Conservation (phyloP, 2,329 filamentous ascomycete genomes). For the Truncatella angustata region DNA sequence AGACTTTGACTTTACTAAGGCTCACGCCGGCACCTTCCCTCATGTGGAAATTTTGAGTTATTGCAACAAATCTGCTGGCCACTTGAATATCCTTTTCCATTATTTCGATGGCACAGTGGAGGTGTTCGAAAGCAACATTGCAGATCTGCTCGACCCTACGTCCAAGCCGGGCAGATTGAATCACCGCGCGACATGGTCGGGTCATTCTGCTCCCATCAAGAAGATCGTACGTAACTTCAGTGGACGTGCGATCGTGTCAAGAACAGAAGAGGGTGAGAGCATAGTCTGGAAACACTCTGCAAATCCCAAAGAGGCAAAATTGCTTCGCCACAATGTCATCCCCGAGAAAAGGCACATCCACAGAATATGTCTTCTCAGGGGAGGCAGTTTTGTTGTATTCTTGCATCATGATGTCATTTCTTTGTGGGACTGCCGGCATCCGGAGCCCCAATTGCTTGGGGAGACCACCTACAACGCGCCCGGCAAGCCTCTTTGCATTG, state of each 20-base stretch:
- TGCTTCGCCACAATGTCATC: slow-evolving; percentile 68
- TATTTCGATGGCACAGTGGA: slow-evolving; percentile 83
- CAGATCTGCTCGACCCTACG: slow-evolving; percentile 75
- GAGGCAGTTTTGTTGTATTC: slow-evolving; percentile 79
- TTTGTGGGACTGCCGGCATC: slow-evolving; percentile 74
- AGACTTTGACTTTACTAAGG: slow-evolving; percentile 46
- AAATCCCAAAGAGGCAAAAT: slow-evolving; percentile 46
- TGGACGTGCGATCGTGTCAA: slow-evolving; percentile 76
- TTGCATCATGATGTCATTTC: slow-evolving; percentile 69
- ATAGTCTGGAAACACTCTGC: slow-evolving; percentile 76
- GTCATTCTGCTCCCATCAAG: slow-evolving; percentile 75
- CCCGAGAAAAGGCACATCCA: slow-evolving; percentile 70
- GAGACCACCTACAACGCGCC: slow-evolving; percentile 55
- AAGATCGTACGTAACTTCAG: slow-evolving; percentile 86
- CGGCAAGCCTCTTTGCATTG: slow-evolving; percentile 76
- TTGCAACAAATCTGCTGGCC: slow-evolving; percentile 62
- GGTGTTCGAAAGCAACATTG: slow-evolving; percentile 75
- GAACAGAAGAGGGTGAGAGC: slow-evolving; percentile 74
- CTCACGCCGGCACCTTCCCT: slow-evolving; percentile 17
- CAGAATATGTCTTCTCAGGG: slow-evolving; percentile 73
- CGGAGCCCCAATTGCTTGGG: slow-evolving; percentile 57
- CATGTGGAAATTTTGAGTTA: slow-evolving; percentile 74
- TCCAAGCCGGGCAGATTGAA: slow-evolving; percentile 59
- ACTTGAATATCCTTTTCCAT: slow-evolving; percentile 74
- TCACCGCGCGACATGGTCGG: slow-evolving; percentile 72